These are phyloP conservation scores for Lactuca saligna DNA, from an alignment of 129 eudicot species.

Conservation along the genomic window DNA sequence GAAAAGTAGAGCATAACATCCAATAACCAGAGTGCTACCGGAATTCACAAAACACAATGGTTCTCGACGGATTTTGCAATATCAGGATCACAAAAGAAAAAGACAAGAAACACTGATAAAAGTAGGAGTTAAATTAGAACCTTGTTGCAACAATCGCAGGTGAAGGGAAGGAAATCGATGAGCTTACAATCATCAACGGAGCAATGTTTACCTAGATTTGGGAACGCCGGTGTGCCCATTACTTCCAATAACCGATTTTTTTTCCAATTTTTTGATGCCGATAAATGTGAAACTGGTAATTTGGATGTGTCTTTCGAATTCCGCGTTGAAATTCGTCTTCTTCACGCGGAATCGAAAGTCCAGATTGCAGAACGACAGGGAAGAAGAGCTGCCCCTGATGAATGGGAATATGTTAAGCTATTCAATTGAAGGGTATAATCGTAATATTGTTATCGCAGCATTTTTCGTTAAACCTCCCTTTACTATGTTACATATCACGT, in stretches of 20 bases:
- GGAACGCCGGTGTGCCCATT: slow-evolving; percentile 98
- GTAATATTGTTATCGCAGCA: background rate
- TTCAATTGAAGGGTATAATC: slow-evolving; percentile 9
- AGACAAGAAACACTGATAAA: background rate
- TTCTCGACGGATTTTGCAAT: slow-evolving; percentile 4
- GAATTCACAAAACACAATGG: background rate
- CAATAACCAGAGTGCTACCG: background rate
- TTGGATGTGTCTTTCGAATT: slow-evolving; percentile 17
- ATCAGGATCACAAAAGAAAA: background rate
- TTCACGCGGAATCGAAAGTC: slow-evolving; percentile 44
- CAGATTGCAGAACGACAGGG: slow-evolving; percentile 26
- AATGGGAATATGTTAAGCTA: slow-evolving; percentile 6
- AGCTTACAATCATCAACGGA: slow-evolving; percentile 74
- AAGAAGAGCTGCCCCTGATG: slow-evolving; percentile 5
- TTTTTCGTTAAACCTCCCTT: background rate
- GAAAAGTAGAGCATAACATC: background rate
- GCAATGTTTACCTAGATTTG: slow-evolving; percentile 91
- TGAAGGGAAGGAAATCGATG: slow-evolving; percentile 94
- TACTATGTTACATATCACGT: background rate
- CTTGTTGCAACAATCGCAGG: slow-evolving; percentile 92
- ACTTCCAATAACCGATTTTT: background rate
- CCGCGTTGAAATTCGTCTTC: slow-evolving; percentile 38
- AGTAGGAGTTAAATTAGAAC: slow-evolving; percentile 21
- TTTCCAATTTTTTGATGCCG: background rate
- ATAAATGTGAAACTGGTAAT: background rate